Evolutionary conservation across 345 rosid species (phyloP).

Genomic region (Salix caprea): DNA sequence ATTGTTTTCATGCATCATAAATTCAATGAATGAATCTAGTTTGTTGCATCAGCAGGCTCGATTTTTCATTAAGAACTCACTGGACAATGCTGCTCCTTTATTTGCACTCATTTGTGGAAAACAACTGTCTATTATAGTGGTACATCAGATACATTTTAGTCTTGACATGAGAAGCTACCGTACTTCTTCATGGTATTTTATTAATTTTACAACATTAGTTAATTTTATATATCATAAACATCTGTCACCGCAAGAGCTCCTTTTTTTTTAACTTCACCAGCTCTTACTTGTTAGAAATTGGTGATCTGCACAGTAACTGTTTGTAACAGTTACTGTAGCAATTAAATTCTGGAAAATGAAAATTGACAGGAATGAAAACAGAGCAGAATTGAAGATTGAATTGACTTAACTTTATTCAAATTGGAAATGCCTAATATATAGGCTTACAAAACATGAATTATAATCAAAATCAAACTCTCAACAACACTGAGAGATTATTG

Average conservation of each 20-base stretch:
- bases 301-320: no score
- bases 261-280: neutral
- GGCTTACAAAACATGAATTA: no score
- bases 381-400: no score
- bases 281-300: no score
- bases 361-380: no score
- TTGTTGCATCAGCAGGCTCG: neutral
- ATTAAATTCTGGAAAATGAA: no score
- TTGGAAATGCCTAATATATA: no score
- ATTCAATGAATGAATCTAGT: neutral
- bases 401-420: no score
- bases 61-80: neutral
- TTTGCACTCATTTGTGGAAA: neutral
- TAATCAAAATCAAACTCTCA: no score
- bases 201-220: neutral
- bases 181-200: neutral
- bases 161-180: neutral
- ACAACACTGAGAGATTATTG: no score
- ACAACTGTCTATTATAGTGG: neutral
- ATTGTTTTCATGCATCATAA: slow-evolving; percentile 5
- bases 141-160: neutral
- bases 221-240: neutral
- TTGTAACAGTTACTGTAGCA: no score
- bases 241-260: neutral
- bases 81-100: neutral